These are phyloP conservation scores for Scolecobasidium constrictum DNA, from an alignment of 2,329 filamentous ascomycete genomes.

Conservation along the genomic window DNA sequence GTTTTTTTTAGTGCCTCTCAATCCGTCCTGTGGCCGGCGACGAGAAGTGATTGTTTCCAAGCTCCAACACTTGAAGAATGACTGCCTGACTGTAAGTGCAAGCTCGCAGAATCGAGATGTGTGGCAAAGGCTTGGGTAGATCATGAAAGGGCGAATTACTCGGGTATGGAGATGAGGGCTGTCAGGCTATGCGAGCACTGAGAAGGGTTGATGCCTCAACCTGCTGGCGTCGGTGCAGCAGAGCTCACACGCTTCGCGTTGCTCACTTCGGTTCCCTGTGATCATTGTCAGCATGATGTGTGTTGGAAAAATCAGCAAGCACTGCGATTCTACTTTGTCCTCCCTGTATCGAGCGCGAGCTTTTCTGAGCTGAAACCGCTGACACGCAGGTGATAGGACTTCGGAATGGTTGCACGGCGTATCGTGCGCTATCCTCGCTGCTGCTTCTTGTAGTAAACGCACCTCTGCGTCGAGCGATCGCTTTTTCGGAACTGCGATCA, in stretches of 20 bases:
- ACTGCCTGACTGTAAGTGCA: too few relatives aligned
- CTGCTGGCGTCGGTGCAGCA: background rate
- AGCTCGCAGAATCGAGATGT: too few relatives aligned
- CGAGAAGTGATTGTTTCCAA: too few relatives aligned
- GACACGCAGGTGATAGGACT: background rate
- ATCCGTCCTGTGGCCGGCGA: too few relatives aligned
- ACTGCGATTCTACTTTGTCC: background rate
- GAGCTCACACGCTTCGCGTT: background rate
- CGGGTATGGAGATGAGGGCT: too few relatives aligned
- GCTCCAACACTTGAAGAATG: too few relatives aligned
- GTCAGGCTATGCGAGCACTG: too few relatives aligned
- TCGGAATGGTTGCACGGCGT: background rate
- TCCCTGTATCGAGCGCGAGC: background rate
- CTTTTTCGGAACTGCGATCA: conserved; percentile 1
- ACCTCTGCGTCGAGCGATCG: conserved; percentile 6
- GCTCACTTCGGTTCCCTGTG: background rate
- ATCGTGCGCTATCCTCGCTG: background rate
- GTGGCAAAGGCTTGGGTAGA: too few relatives aligned
- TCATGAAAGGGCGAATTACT: too few relatives aligned
- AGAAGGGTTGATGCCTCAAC: too few relatives aligned
- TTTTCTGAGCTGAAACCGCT: background rate
- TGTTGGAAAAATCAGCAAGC: background rate
- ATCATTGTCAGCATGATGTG: background rate
- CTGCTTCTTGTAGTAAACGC: conserved; percentile 6
- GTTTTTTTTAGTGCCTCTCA: too few relatives aligned